Evolutionary conservation across 768 basidiomycete species (phyloP), one percentile per base, ranked within the genome.

Genomic region (Phylloporus sp.): DNA sequence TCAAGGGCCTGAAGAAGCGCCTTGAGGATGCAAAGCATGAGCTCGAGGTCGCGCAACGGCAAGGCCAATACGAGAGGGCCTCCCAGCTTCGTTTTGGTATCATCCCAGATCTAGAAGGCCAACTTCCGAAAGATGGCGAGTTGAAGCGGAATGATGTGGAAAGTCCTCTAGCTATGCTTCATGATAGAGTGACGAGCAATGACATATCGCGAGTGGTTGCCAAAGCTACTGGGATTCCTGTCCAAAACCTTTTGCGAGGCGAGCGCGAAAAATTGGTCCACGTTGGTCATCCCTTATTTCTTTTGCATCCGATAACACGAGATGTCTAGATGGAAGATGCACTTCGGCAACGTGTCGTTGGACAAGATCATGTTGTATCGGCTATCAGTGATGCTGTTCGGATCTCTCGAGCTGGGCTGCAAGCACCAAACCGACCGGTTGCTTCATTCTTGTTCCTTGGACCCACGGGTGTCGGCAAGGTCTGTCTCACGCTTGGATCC

Each of bases 361-460:
- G 95, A 2, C 95, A 98, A 65, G 86, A 92, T 52, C 85, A 93
- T 57, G 88, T 92, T n/a, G 78, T 98, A 26, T 67, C 77, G 1
- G 84, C 93, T 5, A 82, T 97, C 57, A 86, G 88, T 52, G 89
- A 97, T 59, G 93, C 95, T 13, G 90, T 98, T 22, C 82, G 93
- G 16, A 88, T 97, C 46, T 95, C 93, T 27, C 83, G 95, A 45
- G 91, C 94, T 3, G 95, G 95, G 1, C 68, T 97, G 18, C 87
- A 93, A 59, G 88, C 90, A 1, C 89, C 91, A 7, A 88, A 89
- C 58, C 76, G 92, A 15, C 95, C 95, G 1, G 85, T 95, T 16
- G 92, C 95, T 4, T 92, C 90, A 1, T 95, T 97, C 81, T 73
- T 97, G 39, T 93, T 97, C 76, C 70, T 91, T 50, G 91, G 91